A percentile compares a stretch with the other conserved stretches of the same genome.
Evolutionary conservation across 345 rosid species (phyloP).

Genomic region (Erysimum cheiranthoides): DNA sequence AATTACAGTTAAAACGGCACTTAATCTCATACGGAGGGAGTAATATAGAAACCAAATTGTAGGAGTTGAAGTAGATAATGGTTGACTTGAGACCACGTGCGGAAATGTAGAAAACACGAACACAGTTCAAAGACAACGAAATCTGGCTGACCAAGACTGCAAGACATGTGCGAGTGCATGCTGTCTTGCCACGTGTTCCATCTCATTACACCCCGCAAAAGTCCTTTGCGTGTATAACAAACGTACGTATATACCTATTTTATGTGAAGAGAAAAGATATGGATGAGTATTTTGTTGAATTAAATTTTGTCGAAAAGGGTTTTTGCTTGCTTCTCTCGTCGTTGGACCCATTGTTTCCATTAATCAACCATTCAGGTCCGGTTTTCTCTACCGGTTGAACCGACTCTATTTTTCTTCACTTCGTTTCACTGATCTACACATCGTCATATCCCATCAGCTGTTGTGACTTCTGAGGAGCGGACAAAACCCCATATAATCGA

Average conservation of each 20-base stretch:
- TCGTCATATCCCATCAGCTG: neutral
- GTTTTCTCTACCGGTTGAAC: slow-evolving; percentile 8
- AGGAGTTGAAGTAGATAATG: slow-evolving; percentile 31
- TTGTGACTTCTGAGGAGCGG: neutral
- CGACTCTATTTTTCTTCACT: neutral
- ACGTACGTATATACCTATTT: neutral
- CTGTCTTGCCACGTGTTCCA: slow-evolving; percentile 39
- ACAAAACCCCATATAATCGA: neutral
- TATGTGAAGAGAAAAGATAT: slow-evolving; percentile 10
- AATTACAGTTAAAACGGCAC: too few relatives aligned
- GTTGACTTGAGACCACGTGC: slow-evolving; percentile 48
- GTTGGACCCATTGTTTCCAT: slow-evolving; percentile 10
- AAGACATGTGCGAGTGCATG: slow-evolving; percentile 45
- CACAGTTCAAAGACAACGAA: slow-evolving; percentile 46
- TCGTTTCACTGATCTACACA: neutral
- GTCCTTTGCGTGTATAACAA: neutral
- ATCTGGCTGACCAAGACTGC: slow-evolving; percentile 39
- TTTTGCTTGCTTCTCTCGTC: slow-evolving; percentile 29
- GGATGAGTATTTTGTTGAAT: slow-evolving; percentile 14
- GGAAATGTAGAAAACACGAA: slow-evolving; percentile 34
- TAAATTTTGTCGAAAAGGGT: neutral
- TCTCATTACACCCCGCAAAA: slow-evolving; percentile 34
- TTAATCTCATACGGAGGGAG: too few relatives aligned
- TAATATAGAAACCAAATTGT: slow-evolving; percentile 1
- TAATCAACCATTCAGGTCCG: slow-evolving; percentile 1